Percentiles rank a stretch among this genome's conserved stretches.
Evolutionary conservation across 75 land plant genomes (phyloP).

Genomic region (Azolla pinnata): DNA sequence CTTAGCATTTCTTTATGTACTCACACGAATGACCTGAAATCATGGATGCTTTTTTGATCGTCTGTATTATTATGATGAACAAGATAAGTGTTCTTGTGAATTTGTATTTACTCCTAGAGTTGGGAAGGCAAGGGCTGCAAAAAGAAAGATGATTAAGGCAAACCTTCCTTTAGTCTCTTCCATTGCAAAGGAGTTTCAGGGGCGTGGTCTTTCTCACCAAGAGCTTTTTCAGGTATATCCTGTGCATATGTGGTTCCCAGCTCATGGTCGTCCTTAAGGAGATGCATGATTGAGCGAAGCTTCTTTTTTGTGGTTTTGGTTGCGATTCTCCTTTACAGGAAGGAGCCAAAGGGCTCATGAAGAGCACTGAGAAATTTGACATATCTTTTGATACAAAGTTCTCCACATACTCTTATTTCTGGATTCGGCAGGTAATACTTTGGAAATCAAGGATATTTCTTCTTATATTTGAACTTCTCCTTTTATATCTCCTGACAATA

Average conservation of each 20-base stretch:
- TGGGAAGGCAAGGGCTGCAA: conserved; percentile 26
- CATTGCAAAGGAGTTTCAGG: conserved; percentile 21
- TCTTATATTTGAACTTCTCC: background rate
- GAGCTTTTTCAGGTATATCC: conserved; percentile 21
- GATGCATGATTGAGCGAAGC: too few species aligned
- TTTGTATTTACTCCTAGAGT: conserved; percentile 3
- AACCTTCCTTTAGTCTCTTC: conserved; percentile 14
- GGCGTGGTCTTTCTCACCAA: conserved; percentile 24
- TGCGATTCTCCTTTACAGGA: conserved; percentile 10
- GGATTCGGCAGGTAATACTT: conserved; percentile 13
- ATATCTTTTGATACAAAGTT: conserved; percentile 16
- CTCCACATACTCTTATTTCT: conserved; percentile 20
- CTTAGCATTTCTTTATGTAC: background rate
- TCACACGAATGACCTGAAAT: background rate
- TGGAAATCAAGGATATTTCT: background rate
- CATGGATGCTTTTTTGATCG: background rate
- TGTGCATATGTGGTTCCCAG: background rate
- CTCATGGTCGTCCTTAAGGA: background rate
- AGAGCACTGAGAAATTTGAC: conserved; percentile 26
- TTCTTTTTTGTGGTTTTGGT: too few species aligned
- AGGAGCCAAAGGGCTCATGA: conserved; percentile 18
- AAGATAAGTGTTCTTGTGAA: background rate
- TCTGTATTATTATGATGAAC: background rate
- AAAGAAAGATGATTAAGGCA: conserved; percentile 27
- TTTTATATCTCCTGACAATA: too few species aligned